Percentiles rank a stretch among this genome's conserved stretches.
These are phyloP conservation scores for Cryptococcus floricola DNA, from an alignment of 1,284 basidiomycete species.

Conservation along the genomic window DNA sequence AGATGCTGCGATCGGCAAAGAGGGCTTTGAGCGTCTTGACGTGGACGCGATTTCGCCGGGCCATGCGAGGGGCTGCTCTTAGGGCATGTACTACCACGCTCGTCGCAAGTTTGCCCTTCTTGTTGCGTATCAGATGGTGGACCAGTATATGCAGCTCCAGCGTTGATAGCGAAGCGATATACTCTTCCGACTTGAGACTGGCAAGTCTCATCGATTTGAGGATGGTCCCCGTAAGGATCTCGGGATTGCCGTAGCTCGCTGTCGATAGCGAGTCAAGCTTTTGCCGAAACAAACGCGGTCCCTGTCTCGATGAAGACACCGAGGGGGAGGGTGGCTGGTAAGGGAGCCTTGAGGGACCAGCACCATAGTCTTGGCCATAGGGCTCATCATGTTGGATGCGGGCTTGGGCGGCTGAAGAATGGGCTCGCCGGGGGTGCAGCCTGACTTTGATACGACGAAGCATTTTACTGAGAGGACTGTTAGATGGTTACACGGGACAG, in stretches of 20 bases:
- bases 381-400: slow-evolving; percentile 6
- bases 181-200: neutral
- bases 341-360: slow-evolving; percentile 36
- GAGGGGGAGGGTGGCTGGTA: slow-evolving; percentile 16
- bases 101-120: slow-evolving; percentile 14
- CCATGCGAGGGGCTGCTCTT: neutral
- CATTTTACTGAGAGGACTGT: slow-evolving; percentile 3
- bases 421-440: slow-evolving; percentile 4
- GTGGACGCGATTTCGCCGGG: slow-evolving; percentile 8
- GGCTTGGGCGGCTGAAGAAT: slow-evolving; percentile 1
- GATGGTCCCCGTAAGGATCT: neutral
- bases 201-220: neutral
- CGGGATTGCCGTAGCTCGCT: neutral
- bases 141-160: slow-evolving; percentile 27
- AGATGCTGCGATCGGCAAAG: slow-evolving; percentile 5
- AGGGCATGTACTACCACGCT: slow-evolving; percentile 7
- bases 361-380: slow-evolving; percentile 35
- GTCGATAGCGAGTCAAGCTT: neutral
- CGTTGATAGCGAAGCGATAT: slow-evolving; percentile 12
- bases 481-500: neutral
- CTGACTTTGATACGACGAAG: slow-evolving; percentile 14
- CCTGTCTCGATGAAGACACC: neutral
- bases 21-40: slow-evolving; percentile 3
- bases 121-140: slow-evolving; percentile 28
- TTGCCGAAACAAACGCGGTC: neutral